Base-by-base conservation (phyloP, 2,329 filamentous ascomycete genomes). In the Cladorrhinum sp. region DNA sequence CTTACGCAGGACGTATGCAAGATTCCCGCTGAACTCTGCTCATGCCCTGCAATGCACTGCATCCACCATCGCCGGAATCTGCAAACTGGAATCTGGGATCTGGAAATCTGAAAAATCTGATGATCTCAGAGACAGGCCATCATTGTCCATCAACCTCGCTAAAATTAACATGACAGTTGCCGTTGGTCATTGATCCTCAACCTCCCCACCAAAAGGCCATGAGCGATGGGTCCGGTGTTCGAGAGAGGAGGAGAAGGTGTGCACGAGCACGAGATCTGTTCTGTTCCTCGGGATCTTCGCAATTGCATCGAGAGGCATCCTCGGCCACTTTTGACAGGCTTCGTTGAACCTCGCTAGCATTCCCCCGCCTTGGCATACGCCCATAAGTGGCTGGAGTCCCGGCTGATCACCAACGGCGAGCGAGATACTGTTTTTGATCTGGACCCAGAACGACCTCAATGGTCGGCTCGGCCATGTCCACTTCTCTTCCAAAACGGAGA, bases 11-110 rank as follows among this genome's bases (percentile, higher is more conserved):
- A 56, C 53, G 32, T 27, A 56, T 56, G 53, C 53, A 56, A 56
- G 53, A 56, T 56, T 45, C 38, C 53, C 38, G 53, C 38, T 27
- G 41, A 56, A 45, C 53, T 45, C 53, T 56, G 52, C 41, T 45
- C 41, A 45, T 45, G 41, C 52, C 52, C 52, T 56, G 53, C 53
- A 56, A 27, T 49, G 53, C 53, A 49, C 53, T 45, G 41, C 41
- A 45, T 45, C 41, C 41, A 45, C 41, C 41, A 20, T 45, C n/a
- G 16, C 16, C 8, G 41, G n/a, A n/a, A n/a, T n/a, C n/a, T n/a
- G n/a, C n/a, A n/a, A n/a, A 12, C 16, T 41, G 36, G 16, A 41
- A 41, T 41, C 36, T 41, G 18, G n/a, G 20, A 36, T 36, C 12
- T 36, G 32, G 32, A 12, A 22, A 45, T 18, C 18, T 4, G 41